These are phyloP conservation scores for Durio zibethinus DNA, from an alignment of 345 rosid genomes.

Conservation along the genomic window DNA sequence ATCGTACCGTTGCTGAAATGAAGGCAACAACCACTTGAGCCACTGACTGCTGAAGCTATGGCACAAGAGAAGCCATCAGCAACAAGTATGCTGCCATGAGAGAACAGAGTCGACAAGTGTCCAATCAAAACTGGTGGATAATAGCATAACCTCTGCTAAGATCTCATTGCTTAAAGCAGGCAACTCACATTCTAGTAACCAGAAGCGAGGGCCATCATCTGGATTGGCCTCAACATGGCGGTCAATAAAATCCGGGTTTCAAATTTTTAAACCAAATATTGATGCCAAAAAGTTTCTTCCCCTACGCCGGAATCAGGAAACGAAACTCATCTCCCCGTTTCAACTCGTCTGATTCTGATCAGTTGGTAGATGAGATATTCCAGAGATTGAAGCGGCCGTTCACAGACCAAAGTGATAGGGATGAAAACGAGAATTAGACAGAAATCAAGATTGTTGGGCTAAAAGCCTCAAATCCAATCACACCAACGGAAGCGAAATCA, in stretches of 20 bases:
- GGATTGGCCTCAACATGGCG: constrained; percentile 70
- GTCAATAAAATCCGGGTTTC: constrained; percentile 84
- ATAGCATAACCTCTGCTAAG: constrained; percentile 66
- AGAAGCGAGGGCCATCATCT: constrained; percentile 41
- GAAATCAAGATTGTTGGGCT: too few relatives aligned
- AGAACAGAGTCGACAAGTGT: constrained; percentile 60
- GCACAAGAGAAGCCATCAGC: constrained; percentile 71
- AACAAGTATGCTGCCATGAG: constrained; percentile 83
- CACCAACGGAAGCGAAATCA: too few relatives aligned
- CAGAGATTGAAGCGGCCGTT: constrained; percentile 81
- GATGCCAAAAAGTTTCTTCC: constrained; percentile 69
- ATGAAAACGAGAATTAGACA: constrained; percentile 25
- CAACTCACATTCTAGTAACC: constrained; percentile 26
- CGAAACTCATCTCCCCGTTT: constrained; percentile 29
- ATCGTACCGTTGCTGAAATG: constrained; percentile 60
- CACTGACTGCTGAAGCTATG: constrained; percentile 38
- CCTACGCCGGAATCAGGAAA: constrained; percentile 52
- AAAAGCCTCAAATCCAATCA: too few relatives aligned
- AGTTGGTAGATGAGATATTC: constrained; percentile 81
- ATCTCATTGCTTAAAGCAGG: constrained; percentile 67
- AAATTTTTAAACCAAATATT: constrained; percentile 75
- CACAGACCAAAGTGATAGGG: constrained; percentile 31
- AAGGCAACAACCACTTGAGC: constrained; percentile 44
- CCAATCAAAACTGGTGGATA: constrained; percentile 48
- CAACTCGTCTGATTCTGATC: constrained; percentile 46